Percentiles rank a stretch among this genome's conserved stretches.
Evolutionary conservation across 805 yeast species (phyloP).

Genomic region (Candida insectalens): DNA sequence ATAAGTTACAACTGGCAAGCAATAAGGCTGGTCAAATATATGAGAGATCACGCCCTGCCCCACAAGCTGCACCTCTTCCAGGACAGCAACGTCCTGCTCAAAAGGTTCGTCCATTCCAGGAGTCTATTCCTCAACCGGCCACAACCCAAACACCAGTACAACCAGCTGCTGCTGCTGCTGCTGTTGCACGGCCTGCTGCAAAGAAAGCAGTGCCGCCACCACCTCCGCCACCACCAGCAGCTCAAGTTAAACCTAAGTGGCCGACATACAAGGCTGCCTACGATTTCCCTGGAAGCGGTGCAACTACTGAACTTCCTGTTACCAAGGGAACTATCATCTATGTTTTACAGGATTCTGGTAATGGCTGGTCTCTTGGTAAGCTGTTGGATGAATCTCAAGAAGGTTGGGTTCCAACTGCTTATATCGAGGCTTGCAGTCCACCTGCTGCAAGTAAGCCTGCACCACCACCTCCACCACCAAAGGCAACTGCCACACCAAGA

Average conservation of each 20-base stretch:
- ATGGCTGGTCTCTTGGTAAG: constrained; percentile 93
- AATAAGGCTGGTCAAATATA: constrained; percentile 7
- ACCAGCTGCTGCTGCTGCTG: background rate
- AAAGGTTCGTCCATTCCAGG: constrained; percentile 1
- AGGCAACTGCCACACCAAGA: constrained; percentile 23
- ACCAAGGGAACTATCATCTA: constrained; percentile 67
- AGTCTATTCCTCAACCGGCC: constrained; percentile 9
- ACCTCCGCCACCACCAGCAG: constrained; percentile 73
- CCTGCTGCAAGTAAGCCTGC: constrained; percentile 27
- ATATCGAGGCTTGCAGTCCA: constrained; percentile 52
- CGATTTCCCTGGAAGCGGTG: constrained; percentile 81
- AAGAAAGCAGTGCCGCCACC: constrained; percentile 29
- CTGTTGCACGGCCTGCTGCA: constrained; percentile 2
- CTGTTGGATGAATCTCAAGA: constrained; percentile 63
- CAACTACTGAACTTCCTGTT: constrained; percentile 73
- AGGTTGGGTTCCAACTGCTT: constrained; percentile 98
- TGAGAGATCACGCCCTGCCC: background rate
- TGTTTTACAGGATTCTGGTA: constrained; percentile 62
- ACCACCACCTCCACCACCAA: constrained; percentile 31
- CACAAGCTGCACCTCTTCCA: constrained; percentile 2
- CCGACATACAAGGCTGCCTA: constrained; percentile 82
- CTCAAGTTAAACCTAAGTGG: constrained; percentile 47
- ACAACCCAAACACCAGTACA: constrained; percentile 4
- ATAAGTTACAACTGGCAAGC: constrained; percentile 13
- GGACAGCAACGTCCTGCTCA: background rate